Evolutionary conservation across 2,329 filamentous ascomycete genomes (phyloP), one percentile per base, ranked within the genome.

Genomic region (Fonsecaea pugnacius): DNA sequence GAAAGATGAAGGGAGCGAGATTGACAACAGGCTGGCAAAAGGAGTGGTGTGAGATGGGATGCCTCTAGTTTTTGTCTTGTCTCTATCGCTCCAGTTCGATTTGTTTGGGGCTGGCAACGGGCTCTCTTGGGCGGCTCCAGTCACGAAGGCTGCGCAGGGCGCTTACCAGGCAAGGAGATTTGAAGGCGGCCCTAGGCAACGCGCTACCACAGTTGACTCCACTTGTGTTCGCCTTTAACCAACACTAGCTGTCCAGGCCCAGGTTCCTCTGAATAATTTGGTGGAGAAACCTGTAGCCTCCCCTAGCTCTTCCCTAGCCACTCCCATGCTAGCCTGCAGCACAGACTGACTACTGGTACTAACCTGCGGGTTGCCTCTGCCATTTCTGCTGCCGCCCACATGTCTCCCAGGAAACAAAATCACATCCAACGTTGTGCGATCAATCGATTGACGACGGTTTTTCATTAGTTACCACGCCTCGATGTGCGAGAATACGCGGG

Each of bases 161-260:
- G 48, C 38, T 43, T 50, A 50, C 30, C 55, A 32, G 46, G 54
- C 40, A 48, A 57, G 57, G 61, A 63, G 55, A 63, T 63, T 63
- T 63, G 61, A 57, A 63, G 61, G 61, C 61, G 61, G 46, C 52
- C 43, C 56, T 63, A 63, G 61, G 56, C 38, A 48, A 50, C 54
- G 21, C 50, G 50, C 56, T 55, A 58, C 36, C 32, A 57, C 35
- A 3, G 18, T 30, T 27, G 32, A 48, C 58, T 46, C 58, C 58
- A 60, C 58, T 12, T 5, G 21, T 27, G 48, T n/a, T 43, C 12
- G 38, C 38, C 24, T 16, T 59, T 30, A 52, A 38, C 57, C 21
- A 59, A 48, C 43, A 35, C 43, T 51, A 50, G 43, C 57, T 21
- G 21, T 16, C 24, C 35, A 36, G 57, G 18, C 57, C 46, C 12